Conservation (phyloP, 495 filamentous ascomycete genomes). For the Oleoguttula mirabilis region DNA sequence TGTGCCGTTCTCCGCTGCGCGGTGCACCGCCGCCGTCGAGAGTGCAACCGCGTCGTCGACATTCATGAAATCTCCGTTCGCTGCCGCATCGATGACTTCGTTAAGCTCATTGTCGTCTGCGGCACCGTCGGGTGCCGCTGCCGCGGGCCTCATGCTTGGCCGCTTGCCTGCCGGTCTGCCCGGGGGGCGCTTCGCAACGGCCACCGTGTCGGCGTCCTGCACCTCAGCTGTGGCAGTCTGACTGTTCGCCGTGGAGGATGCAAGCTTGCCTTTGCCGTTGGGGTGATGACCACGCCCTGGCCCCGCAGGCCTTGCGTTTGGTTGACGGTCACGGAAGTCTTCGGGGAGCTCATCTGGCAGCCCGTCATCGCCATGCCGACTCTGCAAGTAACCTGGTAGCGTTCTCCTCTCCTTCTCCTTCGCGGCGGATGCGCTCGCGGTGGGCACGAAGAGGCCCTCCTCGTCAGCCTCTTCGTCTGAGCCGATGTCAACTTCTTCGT, state of each 20-base stretch:
- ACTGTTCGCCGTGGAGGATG: too few species aligned
- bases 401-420: slow-evolving; percentile 2
- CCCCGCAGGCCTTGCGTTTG: too few species aligned
- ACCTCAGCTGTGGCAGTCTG: too few species aligned
- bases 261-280: too few species aligned
- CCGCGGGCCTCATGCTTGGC: slow-evolving; percentile 11
- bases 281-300: too few species aligned
- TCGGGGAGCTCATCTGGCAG: slow-evolving; percentile 11
- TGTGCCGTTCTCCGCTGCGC: too few species aligned
- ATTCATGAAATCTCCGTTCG: slow-evolving; percentile 9
- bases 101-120: slow-evolving; percentile 8
- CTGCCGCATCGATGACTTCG: slow-evolving; percentile 9
- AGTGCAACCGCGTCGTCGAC: slow-evolving; percentile 2
- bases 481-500: slow-evolving; percentile 3
- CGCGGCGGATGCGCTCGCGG: neutral
- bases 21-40: neutral
- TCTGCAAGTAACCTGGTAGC: slow-evolving; percentile 12
- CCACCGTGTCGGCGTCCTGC: too few species aligned
- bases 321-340: too few species aligned
- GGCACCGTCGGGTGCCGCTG: neutral
- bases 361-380: slow-evolving; percentile 4
- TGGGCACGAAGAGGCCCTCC: neutral
- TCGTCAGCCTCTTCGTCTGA: slow-evolving; percentile 2
- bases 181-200: too few species aligned
- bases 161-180: slow-evolving; percentile 14